Evolutionary conservation across 805 yeast species (phyloP).

Genomic region (Candida vartiovaarae): DNA sequence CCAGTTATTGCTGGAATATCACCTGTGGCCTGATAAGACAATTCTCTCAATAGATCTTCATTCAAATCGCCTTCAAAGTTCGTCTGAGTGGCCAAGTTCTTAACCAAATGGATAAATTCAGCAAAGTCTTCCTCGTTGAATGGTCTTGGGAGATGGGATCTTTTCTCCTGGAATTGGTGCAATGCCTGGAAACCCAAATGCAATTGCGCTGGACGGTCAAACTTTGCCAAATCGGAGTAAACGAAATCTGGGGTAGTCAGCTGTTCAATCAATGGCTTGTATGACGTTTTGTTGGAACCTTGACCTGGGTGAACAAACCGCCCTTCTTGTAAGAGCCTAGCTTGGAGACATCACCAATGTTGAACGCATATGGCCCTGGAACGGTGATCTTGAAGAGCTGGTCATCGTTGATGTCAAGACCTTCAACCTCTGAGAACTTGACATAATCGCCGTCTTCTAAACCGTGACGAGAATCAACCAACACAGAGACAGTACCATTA

Average conservation of each 20-base stretch:
- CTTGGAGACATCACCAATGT: constrained; percentile 46
- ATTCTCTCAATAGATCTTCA: constrained; percentile 57
- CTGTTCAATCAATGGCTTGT: constrained; percentile 59
- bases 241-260: constrained; percentile 71
- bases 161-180: constrained; percentile 57
- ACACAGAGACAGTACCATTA: constrained; percentile 87
- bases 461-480: constrained; percentile 90
- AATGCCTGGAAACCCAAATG: constrained; percentile 92
- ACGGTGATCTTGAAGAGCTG: constrained; percentile 70
- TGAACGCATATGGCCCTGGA: constrained; percentile 91
- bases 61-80: constrained; percentile 57
- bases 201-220: constrained; percentile 84
- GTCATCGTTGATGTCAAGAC: constrained; percentile 73
- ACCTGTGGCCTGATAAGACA: constrained; percentile 84
- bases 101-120: constrained; percentile 53
- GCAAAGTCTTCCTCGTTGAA: constrained; percentile 66
- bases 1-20: constrained; percentile 88
- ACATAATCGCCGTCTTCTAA: constrained; percentile 89
- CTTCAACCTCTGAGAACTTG: constrained; percentile 79
- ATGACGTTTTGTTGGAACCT: constrained; percentile 63
- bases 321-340: constrained; percentile 70
- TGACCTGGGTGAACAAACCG: constrained; percentile 89
- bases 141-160: constrained; percentile 69
- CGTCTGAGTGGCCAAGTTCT: constrained; percentile 50
- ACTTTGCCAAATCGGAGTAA: constrained; percentile 86